A percentile compares a stretch with the other conserved stretches of the same genome.
phyloP scores from a whole-genome alignment of 2,329 filamentous ascomycete genomes.

The Colletotrichum sp. region DNA sequence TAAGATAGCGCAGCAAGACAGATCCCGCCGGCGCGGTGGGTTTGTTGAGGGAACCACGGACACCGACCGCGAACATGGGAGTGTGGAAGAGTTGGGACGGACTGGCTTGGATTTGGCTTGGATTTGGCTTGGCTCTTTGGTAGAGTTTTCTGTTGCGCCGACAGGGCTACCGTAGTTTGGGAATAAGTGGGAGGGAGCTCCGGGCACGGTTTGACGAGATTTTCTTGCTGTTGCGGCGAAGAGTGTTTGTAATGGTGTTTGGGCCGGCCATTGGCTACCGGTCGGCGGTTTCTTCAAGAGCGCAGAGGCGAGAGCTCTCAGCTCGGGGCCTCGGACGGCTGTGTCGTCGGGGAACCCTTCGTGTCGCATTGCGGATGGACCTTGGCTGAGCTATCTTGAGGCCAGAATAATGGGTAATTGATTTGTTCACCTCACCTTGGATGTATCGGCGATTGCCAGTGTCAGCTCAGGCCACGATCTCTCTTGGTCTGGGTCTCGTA shows the following conservation, averaged over 20 bases:
- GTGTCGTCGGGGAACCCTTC: conserved; percentile 1
- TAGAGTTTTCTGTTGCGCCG: not conserved
- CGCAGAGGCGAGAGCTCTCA: not conserved
- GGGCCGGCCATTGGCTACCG: not conserved
- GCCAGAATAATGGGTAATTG: not conserved
- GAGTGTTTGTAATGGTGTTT: not conserved
- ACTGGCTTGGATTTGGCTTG: not conserved
- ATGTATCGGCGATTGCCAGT: not conserved
- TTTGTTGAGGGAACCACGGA: not conserved
- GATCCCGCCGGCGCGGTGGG: not conserved
- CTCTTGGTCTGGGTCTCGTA: not conserved
- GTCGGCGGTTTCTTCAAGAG: not conserved
- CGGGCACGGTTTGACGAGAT: not conserved
- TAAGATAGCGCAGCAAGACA: not conserved
- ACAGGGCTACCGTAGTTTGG: not conserved
- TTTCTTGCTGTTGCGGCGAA: not conserved
- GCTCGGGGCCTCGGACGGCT: not conserved
- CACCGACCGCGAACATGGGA: not conserved
- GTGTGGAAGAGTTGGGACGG: not conserved
- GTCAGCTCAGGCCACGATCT: not conserved
- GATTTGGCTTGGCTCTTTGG: not conserved
- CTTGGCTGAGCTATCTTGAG: not conserved
- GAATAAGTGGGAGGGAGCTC: not conserved
- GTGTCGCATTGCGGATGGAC: not conserved
- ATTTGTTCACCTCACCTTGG: not conserved